Base-by-base conservation (phyloP, 257 asterid genomes). In the Primulina eburnea region DNA sequence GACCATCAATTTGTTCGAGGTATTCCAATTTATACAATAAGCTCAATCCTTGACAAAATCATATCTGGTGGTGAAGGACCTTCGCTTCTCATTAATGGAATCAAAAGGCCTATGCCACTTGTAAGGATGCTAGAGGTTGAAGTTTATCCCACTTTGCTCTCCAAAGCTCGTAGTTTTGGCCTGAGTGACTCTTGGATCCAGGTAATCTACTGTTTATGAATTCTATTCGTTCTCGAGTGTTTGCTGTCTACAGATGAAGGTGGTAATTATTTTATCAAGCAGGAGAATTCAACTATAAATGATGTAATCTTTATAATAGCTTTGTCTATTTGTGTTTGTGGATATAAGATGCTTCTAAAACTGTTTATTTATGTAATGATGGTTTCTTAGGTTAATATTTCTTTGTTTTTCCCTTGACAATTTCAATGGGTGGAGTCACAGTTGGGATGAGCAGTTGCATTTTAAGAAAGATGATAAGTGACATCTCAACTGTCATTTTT, bases 161-260 rank as follows among this genome's bases (percentile, higher is more conserved):
- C 99, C 77, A 91, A 94, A 86, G 99, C 99, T 79, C 97, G 99
- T 74, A 94, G 97, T 81, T 94, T 91, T 79, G 99, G 99, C 77
- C 85, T 94, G 30, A 89, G 86, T 56, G 97, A 92, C 82, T 72
- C 82, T 76, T 94, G 99, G 99, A 87, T 94, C 83, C 90, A 91
- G 93, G 99, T 89, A 81, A 56, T 50, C 47, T 69, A 21, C 55
- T 76, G 56, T 62, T 53, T 32, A 64, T 65, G 50, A 69, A 64
- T 59, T 60, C 67, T 71, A 12, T 62, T 67, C 68, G 59, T 63
- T 40, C 65, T 33, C 69, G 24, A n/a, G 64, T 32, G 38, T 40
- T 81, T 24, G 20, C 33, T 38, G 61, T 73, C 7, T 40, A 11
- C 28, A 24, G 5, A 65, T 43, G 58, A 12, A 4, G 11, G 14